These are phyloP conservation scores for Colletotrichum destructivum DNA, from an alignment of 2,329 filamentous ascomycete genomes.

Conservation along the genomic window DNA sequence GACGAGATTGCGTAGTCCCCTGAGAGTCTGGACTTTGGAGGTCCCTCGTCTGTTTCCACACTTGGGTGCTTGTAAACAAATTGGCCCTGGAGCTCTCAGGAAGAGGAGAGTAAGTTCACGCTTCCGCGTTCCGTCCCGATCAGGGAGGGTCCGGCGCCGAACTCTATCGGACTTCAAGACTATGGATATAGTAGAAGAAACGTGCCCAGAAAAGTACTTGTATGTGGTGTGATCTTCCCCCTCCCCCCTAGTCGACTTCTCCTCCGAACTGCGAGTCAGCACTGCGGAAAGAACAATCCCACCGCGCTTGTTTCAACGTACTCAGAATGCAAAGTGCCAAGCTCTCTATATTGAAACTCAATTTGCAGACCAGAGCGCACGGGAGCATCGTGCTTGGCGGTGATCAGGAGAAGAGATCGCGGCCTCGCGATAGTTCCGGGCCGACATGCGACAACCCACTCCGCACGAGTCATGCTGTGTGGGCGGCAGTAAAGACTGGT, in stretches of 20 bases:
- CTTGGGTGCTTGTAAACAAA: neutral
- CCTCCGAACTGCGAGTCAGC: conserved; percentile 17
- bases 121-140: conserved; percentile 15
- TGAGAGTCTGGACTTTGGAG: neutral
- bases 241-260: no score
- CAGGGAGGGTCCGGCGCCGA: neutral
- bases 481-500: neutral
- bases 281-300: neutral
- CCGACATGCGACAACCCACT: conserved; percentile 6
- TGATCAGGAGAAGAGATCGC: conserved; percentile 22
- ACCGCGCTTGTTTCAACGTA: conserved; percentile 26
- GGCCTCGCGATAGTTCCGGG: conserved; percentile 20
- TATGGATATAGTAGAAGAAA: no score
- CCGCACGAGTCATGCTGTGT: neutral
- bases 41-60: neutral
- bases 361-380: conserved; percentile 7
- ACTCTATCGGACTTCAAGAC: no score
- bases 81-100: conserved; percentile 1
- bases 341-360: conserved; percentile 20
- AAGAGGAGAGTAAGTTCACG: neutral
- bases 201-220: neutral
- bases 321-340: conserved; percentile 21
- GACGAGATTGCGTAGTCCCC: conserved; percentile 4
- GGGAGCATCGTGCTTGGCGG: conserved; percentile 21
- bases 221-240: no score